Evolutionary conservation across 176 grass and related monocot genomes (phyloP).

Genomic region (Lolium rigidum): DNA sequence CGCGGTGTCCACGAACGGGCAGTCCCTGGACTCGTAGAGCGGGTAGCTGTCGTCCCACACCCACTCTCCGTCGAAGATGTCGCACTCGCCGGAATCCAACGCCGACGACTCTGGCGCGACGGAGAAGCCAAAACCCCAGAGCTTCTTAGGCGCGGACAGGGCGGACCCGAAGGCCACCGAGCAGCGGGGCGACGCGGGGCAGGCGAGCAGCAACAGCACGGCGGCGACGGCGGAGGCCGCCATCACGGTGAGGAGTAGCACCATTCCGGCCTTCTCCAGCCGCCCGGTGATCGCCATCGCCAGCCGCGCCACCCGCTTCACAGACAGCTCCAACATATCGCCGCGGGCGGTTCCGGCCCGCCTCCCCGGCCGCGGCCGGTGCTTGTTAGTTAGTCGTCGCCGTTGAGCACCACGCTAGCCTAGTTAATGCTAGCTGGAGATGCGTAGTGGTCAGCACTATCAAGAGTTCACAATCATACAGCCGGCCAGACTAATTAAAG

Average conservation of each 20-base stretch:
- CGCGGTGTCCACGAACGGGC: slow-evolving; percentile 74
- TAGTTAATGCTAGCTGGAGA: too few relatives aligned
- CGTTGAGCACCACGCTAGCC: too few relatives aligned
- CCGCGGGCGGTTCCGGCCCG: too few relatives aligned
- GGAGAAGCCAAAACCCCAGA: slow-evolving; percentile 31
- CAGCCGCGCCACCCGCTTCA: slow-evolving; percentile 29
- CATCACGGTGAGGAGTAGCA: background rate
- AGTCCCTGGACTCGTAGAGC: slow-evolving; percentile 73
- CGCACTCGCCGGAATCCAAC: slow-evolving; percentile 51
- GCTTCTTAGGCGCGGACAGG: slow-evolving; percentile 20
- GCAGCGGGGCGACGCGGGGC: slow-evolving; percentile 42
- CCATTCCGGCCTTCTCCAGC: slow-evolving; percentile 22
- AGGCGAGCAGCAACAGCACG: slow-evolving; percentile 36
- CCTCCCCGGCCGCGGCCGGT: too few relatives aligned
- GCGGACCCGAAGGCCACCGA: slow-evolving; percentile 24
- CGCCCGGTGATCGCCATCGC: slow-evolving; percentile 17
- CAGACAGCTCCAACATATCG: too few relatives aligned
- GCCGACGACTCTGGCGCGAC: background rate
- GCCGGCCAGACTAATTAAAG: too few relatives aligned
- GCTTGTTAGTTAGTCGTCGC: too few relatives aligned
- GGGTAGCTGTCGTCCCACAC: slow-evolving; percentile 78
- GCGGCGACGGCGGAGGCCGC: background rate
- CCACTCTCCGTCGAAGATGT: slow-evolving; percentile 93
- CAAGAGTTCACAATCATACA: too few relatives aligned
- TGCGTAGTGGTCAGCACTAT: too few relatives aligned